Percentiles rank a stretch among this genome's conserved stretches.
Conservation (phyloP, 2,329 filamentous ascomycete genomes). For the Laburnicola sp. region DNA sequence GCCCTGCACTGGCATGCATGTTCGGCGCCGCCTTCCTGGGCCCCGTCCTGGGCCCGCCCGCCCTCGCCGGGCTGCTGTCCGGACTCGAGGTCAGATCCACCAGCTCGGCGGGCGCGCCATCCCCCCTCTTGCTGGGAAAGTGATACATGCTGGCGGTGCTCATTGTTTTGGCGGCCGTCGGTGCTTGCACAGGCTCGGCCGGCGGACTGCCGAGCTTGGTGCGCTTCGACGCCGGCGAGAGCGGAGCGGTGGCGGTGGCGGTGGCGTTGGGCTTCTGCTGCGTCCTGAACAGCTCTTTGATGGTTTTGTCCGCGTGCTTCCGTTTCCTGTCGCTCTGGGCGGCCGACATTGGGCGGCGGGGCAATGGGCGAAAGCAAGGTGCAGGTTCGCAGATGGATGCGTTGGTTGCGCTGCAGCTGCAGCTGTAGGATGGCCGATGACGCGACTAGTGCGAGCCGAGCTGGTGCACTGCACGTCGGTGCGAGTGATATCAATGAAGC, state of each 20-base stretch:
- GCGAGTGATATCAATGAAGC: conserved; percentile 6
- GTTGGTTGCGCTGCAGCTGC: conserved; percentile 16
- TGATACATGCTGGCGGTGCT: conserved; percentile 42
- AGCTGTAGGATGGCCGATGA: conserved; percentile 28
- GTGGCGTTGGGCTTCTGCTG: conserved; percentile 39
- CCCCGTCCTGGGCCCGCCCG: conserved; percentile 31
- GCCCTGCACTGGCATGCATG: conserved; percentile 65
- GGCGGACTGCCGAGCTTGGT: conserved; percentile 32
- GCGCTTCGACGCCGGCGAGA: conserved; percentile 39
- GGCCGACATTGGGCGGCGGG: conserved; percentile 37
- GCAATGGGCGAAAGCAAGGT: neutral
- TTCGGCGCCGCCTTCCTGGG: conserved; percentile 60
- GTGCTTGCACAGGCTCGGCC: conserved; percentile 13
- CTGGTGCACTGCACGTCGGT: too few relatives aligned
- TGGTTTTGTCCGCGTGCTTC: conserved; percentile 42
- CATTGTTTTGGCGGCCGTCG: conserved; percentile 24
- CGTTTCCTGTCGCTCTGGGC: conserved; percentile 40
- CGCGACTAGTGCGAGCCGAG: conserved; percentile 26
- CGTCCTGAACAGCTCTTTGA: conserved; percentile 41
- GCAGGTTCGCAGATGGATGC: conserved; percentile 18
- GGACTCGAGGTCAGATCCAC: conserved; percentile 40
- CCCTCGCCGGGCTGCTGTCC: conserved; percentile 49
- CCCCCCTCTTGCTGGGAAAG: conserved; percentile 37
- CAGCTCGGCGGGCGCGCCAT: conserved; percentile 21
- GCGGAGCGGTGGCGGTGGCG: conserved; percentile 21